A percentile compares a stretch with the other conserved stretches of the same genome.
Evolutionary conservation across 495 filamentous ascomycete genomes (phyloP).

Genomic region (Pseudoneurospora amorphoporcata): DNA sequence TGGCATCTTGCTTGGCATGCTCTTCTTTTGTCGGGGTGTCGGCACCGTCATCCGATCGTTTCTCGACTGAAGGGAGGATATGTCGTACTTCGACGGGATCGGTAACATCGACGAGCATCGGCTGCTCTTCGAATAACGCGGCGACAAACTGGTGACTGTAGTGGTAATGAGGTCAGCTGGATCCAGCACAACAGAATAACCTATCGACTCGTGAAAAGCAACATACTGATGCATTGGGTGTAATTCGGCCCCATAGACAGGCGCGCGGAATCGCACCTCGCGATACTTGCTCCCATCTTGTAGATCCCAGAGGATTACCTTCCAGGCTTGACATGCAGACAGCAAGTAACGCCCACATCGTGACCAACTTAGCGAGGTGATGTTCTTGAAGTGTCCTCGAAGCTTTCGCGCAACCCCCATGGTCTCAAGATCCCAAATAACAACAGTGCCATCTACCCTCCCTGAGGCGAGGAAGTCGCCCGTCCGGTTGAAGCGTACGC

Average conservation of each 20-base stretch:
- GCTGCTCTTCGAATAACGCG: constrained; percentile 86
- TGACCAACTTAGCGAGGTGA: constrained; percentile 91
- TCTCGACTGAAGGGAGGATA: constrained; percentile 70
- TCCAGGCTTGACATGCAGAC: constrained; percentile 91
- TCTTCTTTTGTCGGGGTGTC: constrained; percentile 62
- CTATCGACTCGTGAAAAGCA: neutral
- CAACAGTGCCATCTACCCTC: constrained; percentile 83
- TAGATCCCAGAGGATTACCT: constrained; percentile 89
- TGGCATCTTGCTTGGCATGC: constrained; percentile 81
- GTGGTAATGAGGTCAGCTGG: neutral
- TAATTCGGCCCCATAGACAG: constrained; percentile 89
- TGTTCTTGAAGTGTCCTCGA: constrained; percentile 79
- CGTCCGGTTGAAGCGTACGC: constrained; percentile 80
- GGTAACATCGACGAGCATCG: constrained; percentile 73
- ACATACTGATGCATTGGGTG: constrained; percentile 84
- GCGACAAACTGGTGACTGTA: constrained; percentile 68
- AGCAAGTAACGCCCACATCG: constrained; percentile 85
- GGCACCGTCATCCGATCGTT: constrained; percentile 54
- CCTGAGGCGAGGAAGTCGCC: constrained; percentile 92
- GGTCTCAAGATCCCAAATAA: constrained; percentile 95
- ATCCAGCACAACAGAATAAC: neutral
- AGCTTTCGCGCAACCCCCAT: constrained; percentile 91
- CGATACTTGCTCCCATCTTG: constrained; percentile 48
- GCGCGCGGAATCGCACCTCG: constrained; percentile 74
- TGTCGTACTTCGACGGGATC: constrained; percentile 54